phyloP scores from a whole-genome alignment of 2,329 filamentous ascomycete species.

The Coniochaeta prunicola region DNA sequence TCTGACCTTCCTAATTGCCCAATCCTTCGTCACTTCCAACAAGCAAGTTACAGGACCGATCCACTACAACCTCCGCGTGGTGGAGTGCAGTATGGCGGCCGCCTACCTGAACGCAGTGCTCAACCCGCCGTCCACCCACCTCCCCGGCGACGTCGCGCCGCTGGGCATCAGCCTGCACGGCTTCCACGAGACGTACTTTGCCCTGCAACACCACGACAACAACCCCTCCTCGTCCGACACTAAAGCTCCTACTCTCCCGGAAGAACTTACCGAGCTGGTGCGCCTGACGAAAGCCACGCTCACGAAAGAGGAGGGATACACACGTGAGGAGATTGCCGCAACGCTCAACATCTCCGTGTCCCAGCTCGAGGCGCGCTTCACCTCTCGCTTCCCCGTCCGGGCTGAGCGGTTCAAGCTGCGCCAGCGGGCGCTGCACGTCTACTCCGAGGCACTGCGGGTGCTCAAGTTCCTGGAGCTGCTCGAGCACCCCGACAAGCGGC shows the following conservation, averaged over 20 bases:
- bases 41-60: conserved; percentile 91
- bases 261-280: conserved; percentile 69
- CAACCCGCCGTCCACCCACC: conserved; percentile 47
- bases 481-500: conserved; percentile 36
- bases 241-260: conserved; percentile 29
- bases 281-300: conserved; percentile 64
- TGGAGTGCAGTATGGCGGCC: conserved; percentile 88
- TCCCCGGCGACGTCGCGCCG: conserved; percentile 74
- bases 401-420: conserved; percentile 82
- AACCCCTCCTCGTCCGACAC: conserved; percentile 17
- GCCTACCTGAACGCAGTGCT: conserved; percentile 54
- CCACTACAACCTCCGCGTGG: conserved; percentile 94
- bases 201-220: conserved; percentile 31
- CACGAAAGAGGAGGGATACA: conserved; percentile 75
- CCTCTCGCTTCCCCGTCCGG: conserved; percentile 81
- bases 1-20: conserved; percentile 85
- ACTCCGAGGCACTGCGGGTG: conserved; percentile 80
- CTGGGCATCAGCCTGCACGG: conserved; percentile 77
- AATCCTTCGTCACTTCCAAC: conserved; percentile 89
- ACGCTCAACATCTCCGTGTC: conserved; percentile 62
- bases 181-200: conserved; percentile 79
- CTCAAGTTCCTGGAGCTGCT: conserved; percentile 75
- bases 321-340: conserved; percentile 72
- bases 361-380: conserved; percentile 70
- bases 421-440: conserved; percentile 85